Conservation (phyloP, 2,329 filamentous ascomycete genomes). For the Penicillium decumbens region DNA sequence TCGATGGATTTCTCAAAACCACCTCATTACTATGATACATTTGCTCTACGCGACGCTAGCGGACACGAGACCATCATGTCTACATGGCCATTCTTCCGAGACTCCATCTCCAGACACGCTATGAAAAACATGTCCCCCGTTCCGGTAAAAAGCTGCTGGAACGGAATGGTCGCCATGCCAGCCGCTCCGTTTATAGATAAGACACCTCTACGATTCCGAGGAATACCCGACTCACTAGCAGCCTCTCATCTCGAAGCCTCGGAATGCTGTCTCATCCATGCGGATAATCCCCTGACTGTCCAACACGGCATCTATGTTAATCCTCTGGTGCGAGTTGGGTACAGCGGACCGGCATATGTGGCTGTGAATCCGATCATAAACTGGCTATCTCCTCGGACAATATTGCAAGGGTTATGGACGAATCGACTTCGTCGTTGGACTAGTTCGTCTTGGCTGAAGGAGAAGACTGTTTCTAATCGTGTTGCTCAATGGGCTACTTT, state of each 20-base stretch:
- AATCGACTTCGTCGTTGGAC: conserved; percentile 52
- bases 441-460: conserved; percentile 31
- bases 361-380: conserved; percentile 21
- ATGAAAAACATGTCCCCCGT: conserved; percentile 52
- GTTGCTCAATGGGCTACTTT: conserved; percentile 34
- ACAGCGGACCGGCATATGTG: conserved; percentile 27
- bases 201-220: conserved; percentile 57
- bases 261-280: conserved; percentile 64
- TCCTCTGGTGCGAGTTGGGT: conserved; percentile 39
- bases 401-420: conserved; percentile 55
- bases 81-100: conserved; percentile 62
- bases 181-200: conserved; percentile 18
- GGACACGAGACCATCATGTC: conserved; percentile 60
- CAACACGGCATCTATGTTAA: conserved; percentile 37
- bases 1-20: conserved; percentile 66
- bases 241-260: conserved; percentile 59
- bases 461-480: conserved; percentile 27
- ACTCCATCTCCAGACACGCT: conserved; percentile 48
- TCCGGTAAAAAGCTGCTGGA: conserved; percentile 64
- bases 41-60: conserved; percentile 63
- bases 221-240: conserved; percentile 58
- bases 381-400: conserved; percentile 49
- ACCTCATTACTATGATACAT: conserved; percentile 68
- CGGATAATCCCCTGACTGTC: conserved; percentile 33
- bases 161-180: conserved; percentile 50